phyloP scores from a whole-genome alignment of 805 yeast genomes.

The Ogataea polymorpha region DNA sequence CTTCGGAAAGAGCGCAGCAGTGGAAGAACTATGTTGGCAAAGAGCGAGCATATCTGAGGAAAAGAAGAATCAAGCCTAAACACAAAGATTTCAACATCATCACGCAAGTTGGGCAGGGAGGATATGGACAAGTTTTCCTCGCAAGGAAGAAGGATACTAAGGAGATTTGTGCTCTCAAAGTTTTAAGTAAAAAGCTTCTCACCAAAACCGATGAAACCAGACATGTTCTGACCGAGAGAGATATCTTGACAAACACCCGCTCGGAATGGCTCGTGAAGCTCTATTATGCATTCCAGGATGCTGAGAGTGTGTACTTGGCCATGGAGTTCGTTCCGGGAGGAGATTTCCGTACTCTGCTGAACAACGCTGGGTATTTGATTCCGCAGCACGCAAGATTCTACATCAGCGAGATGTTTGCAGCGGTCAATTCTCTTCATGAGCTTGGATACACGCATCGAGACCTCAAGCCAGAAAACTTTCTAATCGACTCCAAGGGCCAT shows the following conservation, averaged over 20 bases:
- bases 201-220: slow-evolving; percentile 91
- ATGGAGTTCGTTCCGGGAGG: slow-evolving; percentile 99
- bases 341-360: slow-evolving; percentile 89
- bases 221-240: slow-evolving; percentile 94
- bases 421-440: slow-evolving; percentile 90
- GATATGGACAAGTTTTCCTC: slow-evolving; percentile 97
- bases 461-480: slow-evolving; percentile 90
- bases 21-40: slow-evolving; percentile 81
- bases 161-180: slow-evolving; percentile 93
- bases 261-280: slow-evolving; percentile 95
- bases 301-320: slow-evolving; percentile 85
- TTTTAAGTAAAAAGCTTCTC: slow-evolving; percentile 80
- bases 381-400: slow-evolving; percentile 97
- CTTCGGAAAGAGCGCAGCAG: slow-evolving; percentile 46
- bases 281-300: slow-evolving; percentile 92
- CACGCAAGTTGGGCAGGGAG: slow-evolving; percentile 99
- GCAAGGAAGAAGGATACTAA: slow-evolving; percentile 92
- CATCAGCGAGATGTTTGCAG: slow-evolving; percentile 92
- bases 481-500: slow-evolving; percentile 87
- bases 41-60: slow-evolving; percentile 81
- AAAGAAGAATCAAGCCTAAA: slow-evolving; percentile 86
- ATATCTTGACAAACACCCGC: slow-evolving; percentile 91
- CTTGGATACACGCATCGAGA: slow-evolving; percentile 97
- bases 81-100: slow-evolving; percentile 94
- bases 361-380: slow-evolving; percentile 87